Evolutionary conservation across 2,329 filamentous ascomycete species (phyloP).

Genomic region (Ophiocordyceps camponoti-leonardi): DNA sequence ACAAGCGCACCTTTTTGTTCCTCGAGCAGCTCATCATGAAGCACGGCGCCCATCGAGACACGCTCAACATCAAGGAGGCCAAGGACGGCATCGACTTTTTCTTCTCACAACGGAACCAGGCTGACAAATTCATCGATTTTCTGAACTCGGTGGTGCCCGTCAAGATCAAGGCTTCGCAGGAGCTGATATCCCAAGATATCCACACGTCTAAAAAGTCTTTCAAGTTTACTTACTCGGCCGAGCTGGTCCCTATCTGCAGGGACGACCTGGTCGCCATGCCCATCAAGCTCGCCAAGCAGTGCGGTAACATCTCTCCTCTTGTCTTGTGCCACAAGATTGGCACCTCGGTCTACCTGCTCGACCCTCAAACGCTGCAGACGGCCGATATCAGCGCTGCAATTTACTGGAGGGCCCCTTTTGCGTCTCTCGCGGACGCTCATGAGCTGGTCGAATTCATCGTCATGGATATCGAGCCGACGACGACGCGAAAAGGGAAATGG

Average conservation of each 20-base stretch:
- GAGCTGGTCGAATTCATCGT: constrained; percentile 86
- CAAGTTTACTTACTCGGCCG: constrained; percentile 84
- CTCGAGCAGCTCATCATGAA: constrained; percentile 94
- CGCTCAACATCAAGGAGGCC: constrained; percentile 95
- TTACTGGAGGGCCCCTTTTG: constrained; percentile 87
- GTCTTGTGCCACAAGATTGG: constrained; percentile 77
- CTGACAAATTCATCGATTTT: constrained; percentile 85
- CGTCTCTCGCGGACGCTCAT: constrained; percentile 63
- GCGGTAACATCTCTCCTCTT: constrained; percentile 79
- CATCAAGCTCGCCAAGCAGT: constrained; percentile 68
- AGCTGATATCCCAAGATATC: constrained; percentile 83
- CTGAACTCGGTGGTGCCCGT: constrained; percentile 66
- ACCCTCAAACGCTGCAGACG: constrained; percentile 80
- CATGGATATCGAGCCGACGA: constrained; percentile 78
- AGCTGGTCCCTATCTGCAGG: constrained; percentile 89
- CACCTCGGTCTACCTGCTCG: constrained; percentile 75
- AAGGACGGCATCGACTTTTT: constrained; percentile 95
- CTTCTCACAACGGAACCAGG: constrained; percentile 77
- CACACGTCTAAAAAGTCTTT: constrained; percentile 84
- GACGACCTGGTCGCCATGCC: constrained; percentile 92
- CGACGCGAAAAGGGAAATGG: constrained; percentile 62
- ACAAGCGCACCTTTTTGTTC: constrained; percentile 60
- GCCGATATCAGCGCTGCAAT: constrained; percentile 66
- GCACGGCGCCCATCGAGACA: constrained; percentile 78
- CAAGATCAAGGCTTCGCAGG: constrained; percentile 57